Evolutionary conservation across 805 yeast genomes (phyloP), one percentile per base, ranked within the genome.

Genomic region (Lipomyces yamadae): DNA sequence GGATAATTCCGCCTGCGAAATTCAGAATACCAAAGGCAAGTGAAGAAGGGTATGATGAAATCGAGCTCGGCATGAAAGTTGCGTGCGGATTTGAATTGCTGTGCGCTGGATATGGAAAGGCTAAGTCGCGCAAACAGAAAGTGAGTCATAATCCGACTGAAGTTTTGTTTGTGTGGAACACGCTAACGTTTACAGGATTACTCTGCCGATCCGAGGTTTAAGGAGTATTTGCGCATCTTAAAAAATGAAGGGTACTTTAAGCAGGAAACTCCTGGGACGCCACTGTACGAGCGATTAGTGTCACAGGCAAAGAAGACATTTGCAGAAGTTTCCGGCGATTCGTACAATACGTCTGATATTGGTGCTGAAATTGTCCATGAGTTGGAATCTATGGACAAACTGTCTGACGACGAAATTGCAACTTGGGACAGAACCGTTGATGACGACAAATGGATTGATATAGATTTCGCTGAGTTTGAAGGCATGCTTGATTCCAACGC

Each of bases 1-100:
- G 65, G 35, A 63, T 72, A 33, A 35, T 35, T 33, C 64, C 65
- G 18, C 72, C 71, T 13, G 34, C 58, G 6, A 29, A 29, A 30
- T 72, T 73, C 58, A 45, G 30, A 32, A 6, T 70, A 29, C 69
- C 69, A 24, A n/a, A n/a, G 8, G 39, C 56, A 33, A 8, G 33
- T 15, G 65, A 52, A 13, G 33, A 50, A n/a, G 70, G 61, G 30
- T 59, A 62, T 48, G 70, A 57, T 4, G 57, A 37, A 39, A 67
- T 65, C 2, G 72, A 66, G 48, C 61, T 74, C 15, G 76, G 76
- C 1, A 66, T 66, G 65, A 74, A 73, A 57, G 30, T 74, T 8
- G 62, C 75, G 11, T 65, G 71, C 30, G 76, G 73, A 2, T 61
- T 74, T 48, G 76, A 74, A 60, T 50, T 72, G 54, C 66, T 74